These are phyloP conservation scores for Canavalia ensiformis DNA, from an alignment of 306 rosid genomes.

Conservation along the genomic window DNA sequence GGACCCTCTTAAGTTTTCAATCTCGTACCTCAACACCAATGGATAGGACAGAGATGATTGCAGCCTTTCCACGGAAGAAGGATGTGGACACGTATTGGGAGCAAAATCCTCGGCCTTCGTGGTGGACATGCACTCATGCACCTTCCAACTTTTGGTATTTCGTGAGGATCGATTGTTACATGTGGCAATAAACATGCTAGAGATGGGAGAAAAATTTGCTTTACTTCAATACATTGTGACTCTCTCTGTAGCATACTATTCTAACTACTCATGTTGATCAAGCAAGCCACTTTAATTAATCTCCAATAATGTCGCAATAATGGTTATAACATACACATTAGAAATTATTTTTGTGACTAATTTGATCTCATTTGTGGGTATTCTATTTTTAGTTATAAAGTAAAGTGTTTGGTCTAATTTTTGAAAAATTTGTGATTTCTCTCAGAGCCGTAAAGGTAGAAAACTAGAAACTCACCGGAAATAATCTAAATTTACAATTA, in stretches of 20 bases:
- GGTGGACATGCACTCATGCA: background rate
- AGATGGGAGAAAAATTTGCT: background rate
- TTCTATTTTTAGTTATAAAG: background rate
- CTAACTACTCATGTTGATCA: background rate
- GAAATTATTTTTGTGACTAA: background rate
- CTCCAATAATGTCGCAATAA: background rate
- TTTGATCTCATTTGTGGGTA: background rate
- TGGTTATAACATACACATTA: background rate
- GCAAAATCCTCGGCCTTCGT: slow-evolving; percentile 12
- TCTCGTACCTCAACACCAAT: background rate
- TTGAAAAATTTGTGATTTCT: background rate
- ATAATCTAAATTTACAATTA: background rate
- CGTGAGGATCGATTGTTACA: background rate
- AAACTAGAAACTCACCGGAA: background rate
- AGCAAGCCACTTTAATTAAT: background rate
- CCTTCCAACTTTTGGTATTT: background rate
- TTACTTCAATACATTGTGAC: background rate
- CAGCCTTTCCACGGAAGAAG: background rate
- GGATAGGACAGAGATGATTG: slow-evolving; percentile 9
- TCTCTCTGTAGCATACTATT: background rate
- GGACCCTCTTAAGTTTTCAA: slow-evolving; percentile 19
- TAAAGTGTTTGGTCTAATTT: background rate
- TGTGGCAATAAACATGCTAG: background rate
- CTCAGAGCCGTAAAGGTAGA: background rate
- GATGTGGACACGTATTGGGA: slow-evolving; percentile 19